These are phyloP conservation scores for Monosporascus sp. DNA, from an alignment of 2,329 filamentous ascomycete genomes.

Conservation along the genomic window DNA sequence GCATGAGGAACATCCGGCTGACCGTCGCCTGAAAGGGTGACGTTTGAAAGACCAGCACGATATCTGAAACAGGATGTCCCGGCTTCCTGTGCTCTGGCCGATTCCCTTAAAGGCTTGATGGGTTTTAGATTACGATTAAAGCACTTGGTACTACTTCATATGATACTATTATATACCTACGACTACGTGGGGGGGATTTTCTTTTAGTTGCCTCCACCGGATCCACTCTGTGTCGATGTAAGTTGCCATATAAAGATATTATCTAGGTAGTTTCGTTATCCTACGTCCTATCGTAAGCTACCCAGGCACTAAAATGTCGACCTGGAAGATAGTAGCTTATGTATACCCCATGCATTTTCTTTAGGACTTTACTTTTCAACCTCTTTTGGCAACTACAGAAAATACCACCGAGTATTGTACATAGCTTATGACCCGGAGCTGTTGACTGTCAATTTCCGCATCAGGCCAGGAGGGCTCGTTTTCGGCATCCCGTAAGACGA, in stretches of 20 bases:
- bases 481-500: background rate
- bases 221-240: background rate
- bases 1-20: too few species aligned
- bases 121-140: background rate
- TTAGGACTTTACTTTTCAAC: too few species aligned
- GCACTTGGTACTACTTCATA: background rate
- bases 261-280: too few species aligned
- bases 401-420: background rate
- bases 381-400: too few species aligned
- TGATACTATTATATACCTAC: background rate
- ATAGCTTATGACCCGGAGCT: background rate
- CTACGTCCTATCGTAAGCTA: too few species aligned
- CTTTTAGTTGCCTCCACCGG: too few species aligned
- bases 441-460: background rate
- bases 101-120: background rate
- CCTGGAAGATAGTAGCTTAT: too few species aligned
- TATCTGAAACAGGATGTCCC: background rate
- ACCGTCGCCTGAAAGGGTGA: too few species aligned
- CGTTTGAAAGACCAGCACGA: too few species aligned
- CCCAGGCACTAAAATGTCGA: too few species aligned
- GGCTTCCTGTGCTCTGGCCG: slow-evolving; percentile 2
- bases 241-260: background rate
- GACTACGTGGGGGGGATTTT: background rate
- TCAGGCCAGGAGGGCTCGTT: background rate
- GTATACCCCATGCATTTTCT: too few species aligned